Conservation (phyloP, 164 flowering plant species). For the Vitis riparia region DNA sequence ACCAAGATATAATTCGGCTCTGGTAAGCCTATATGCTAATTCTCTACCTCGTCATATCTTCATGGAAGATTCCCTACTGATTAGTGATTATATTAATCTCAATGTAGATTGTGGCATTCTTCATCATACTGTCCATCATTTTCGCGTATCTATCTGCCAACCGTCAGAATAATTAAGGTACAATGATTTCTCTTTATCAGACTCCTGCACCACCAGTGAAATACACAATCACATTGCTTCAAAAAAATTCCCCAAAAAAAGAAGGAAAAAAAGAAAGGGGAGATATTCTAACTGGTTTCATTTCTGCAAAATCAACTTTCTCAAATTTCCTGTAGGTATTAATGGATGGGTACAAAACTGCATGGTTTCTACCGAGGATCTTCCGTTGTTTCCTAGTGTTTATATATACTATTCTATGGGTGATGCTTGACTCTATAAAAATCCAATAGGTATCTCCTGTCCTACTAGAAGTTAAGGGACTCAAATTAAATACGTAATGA, state of each 20-base stretch:
- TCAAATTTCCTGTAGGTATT: no score
- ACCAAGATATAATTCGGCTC: slow-evolving; percentile 29
- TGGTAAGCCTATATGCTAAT: slow-evolving; percentile 27
- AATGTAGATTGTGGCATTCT: slow-evolving; percentile 39
- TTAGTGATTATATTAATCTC: not conserved
- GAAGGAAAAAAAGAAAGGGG: not conserved
- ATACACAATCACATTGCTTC: not conserved
- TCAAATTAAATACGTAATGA: no score
- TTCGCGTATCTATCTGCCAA: slow-evolving; percentile 36
- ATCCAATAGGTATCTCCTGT: no score
- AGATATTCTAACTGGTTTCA: no score
- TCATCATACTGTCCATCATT: slow-evolving; percentile 43
- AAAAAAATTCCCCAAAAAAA: not conserved
- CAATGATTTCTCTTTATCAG: not conserved
- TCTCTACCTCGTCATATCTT: not conserved
- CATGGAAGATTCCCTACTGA: not conserved
- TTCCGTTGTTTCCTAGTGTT: no score
- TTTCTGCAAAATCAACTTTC: no score
- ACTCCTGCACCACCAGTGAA: not conserved
- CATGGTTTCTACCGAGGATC: no score
- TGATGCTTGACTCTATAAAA: no score
- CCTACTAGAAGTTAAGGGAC: no score
- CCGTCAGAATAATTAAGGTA: slow-evolving; percentile 21
- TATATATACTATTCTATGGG: no score
- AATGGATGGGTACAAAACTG: no score